phyloP scores from a whole-genome alignment of 495 filamentous ascomycete genomes.

The Xylaria longipes region DNA sequence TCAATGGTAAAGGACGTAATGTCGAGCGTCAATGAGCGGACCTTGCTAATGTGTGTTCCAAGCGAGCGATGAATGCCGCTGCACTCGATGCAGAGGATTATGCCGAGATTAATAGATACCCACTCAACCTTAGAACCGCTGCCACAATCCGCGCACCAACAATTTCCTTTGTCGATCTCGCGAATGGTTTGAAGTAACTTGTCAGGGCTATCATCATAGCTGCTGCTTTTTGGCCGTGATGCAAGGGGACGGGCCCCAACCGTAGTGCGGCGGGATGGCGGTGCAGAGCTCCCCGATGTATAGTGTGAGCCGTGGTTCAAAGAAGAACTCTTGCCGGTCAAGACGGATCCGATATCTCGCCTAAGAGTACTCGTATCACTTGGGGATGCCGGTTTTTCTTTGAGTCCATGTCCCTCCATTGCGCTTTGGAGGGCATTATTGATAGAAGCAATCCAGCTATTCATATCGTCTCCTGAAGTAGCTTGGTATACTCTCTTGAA shows the following conservation, averaged over 20 bases:
- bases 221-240: constrained; percentile 68
- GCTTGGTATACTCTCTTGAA: constrained; percentile 98
- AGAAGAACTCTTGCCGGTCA: constrained; percentile 93
- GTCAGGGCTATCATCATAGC: constrained; percentile 77
- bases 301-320: constrained; percentile 62
- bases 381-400: constrained; percentile 54
- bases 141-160: constrained; percentile 93
- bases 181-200: constrained; percentile 86
- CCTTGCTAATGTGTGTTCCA: constrained; percentile 96
- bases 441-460: constrained; percentile 93
- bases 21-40: constrained; percentile 93
- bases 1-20: constrained; percentile 95
- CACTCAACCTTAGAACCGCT: constrained; percentile 93
- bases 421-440: constrained; percentile 97
- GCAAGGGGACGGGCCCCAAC: constrained; percentile 84
- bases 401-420: constrained; percentile 77
- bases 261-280: constrained; percentile 77
- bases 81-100: constrained; percentile 97
- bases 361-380: constrained; percentile 63
- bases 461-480: constrained; percentile 97
- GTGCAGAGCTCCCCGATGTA: constrained; percentile 62
- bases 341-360: constrained; percentile 85
- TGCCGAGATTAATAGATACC: constrained; percentile 97
- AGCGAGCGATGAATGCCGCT: constrained; percentile 96
- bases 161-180: constrained; percentile 91